Evolutionary conservation across 495 filamentous ascomycete genomes (phyloP).

Genomic region (Penicillium dipodomyicola): DNA sequence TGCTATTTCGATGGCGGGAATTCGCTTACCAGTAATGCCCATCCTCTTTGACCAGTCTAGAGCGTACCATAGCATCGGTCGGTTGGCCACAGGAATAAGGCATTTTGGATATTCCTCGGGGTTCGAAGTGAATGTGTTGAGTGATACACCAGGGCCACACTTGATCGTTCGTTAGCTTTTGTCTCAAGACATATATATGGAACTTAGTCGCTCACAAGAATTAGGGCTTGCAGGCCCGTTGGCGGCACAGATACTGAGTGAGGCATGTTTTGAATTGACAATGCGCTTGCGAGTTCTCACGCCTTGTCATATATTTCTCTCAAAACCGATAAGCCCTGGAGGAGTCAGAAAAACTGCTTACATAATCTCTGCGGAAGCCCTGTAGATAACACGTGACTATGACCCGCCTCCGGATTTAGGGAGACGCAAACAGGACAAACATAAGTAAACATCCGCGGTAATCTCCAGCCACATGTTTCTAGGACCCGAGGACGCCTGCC

Average conservation of each 20-base stretch:
- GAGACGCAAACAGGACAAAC: constrained; percentile 14
- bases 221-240: constrained; percentile 86
- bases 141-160: constrained; percentile 72
- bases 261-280: constrained; percentile 11
- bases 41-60: constrained; percentile 86
- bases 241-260: constrained; percentile 55
- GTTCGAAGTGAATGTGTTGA: constrained; percentile 88
- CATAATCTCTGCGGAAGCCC: background rate
- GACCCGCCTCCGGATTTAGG: constrained; percentile 12
- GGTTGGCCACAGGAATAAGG: constrained; percentile 86
- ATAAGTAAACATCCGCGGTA: constrained; percentile 26
- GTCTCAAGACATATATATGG: background rate
- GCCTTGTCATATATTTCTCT: constrained; percentile 1
- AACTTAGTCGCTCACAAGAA: constrained; percentile 51
- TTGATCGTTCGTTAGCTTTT: constrained; percentile 2
- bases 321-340: constrained; percentile 3
- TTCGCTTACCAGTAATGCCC: constrained; percentile 68
- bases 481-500: constrained; percentile 29
- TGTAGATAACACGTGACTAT: background rate
- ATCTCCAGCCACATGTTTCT: constrained; percentile 52
- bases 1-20: background rate
- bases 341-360: constrained; percentile 4
- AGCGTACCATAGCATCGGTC: constrained; percentile 94
- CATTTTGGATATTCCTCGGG: constrained; percentile 77
- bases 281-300: background rate